Conservation (phyloP, 2,329 filamentous ascomycete genomes). For the Phialemoniopsis sp. region DNA sequence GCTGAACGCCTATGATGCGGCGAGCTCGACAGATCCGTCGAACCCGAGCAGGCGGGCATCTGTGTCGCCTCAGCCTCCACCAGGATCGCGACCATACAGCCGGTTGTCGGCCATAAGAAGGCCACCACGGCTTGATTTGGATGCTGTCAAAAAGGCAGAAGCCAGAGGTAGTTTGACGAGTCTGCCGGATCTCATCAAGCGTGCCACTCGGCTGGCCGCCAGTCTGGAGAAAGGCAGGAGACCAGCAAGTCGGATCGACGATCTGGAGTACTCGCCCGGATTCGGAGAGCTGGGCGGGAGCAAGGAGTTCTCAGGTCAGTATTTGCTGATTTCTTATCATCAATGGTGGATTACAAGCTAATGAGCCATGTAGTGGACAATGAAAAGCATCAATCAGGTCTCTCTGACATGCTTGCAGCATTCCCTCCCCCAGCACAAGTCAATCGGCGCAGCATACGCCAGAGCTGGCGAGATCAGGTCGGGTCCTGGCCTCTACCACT, state of each 20-base stretch:
- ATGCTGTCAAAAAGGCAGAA: constrained; percentile 77
- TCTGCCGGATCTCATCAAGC: constrained; percentile 82
- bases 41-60: constrained; percentile 17
- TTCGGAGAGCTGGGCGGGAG: constrained; percentile 25
- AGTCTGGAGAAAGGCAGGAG: constrained; percentile 80
- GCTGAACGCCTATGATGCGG: constrained; percentile 44
- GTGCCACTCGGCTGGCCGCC: constrained; percentile 80
- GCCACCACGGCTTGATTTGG: constrained; percentile 76
- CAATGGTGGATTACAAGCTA: too few relatives aligned
- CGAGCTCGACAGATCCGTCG: constrained; percentile 37
- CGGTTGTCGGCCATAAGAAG: constrained; percentile 51
- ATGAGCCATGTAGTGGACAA: constrained; percentile 21
- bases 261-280: constrained; percentile 45
- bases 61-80: constrained; percentile 15
- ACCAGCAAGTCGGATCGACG: constrained; percentile 55
- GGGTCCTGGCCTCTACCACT: constrained; percentile 47
- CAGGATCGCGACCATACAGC: constrained; percentile 29
- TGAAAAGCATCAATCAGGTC: constrained; percentile 44
- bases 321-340: background rate
- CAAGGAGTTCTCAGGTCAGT: constrained; percentile 34
- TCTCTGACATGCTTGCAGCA: constrained; percentile 63
- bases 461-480: constrained; percentile 43
- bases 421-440: constrained; percentile 59
- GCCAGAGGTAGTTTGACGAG: constrained; percentile 87
- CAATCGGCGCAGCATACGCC: constrained; percentile 31